These are phyloP conservation scores for Mycena sp. DNA, from an alignment of 1,284 basidiomycete species.

Conservation along the genomic window DNA sequence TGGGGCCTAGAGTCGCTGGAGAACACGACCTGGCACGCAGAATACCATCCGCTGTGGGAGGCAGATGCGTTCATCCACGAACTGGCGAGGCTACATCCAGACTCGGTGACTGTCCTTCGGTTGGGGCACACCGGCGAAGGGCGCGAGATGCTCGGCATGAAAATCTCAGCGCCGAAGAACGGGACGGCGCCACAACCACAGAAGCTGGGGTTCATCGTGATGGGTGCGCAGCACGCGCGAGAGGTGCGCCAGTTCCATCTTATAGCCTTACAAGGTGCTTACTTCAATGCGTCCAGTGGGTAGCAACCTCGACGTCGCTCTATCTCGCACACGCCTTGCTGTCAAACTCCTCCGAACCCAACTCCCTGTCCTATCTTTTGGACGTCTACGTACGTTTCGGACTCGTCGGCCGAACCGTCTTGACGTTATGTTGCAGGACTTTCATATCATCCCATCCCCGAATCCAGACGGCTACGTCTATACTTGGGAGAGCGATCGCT, in stretches of 20 bases:
- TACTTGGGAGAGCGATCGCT: conserved; percentile 72
- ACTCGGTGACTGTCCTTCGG: conserved; percentile 49
- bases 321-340: conserved; percentile 80
- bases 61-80: conserved; percentile 61
- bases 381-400: conserved; percentile 56
- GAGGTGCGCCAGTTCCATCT: conserved; percentile 58
- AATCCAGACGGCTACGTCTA: conserved; percentile 89
- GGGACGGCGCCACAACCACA: conserved; percentile 34
- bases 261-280: conserved; percentile 19
- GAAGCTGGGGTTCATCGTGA: conserved; percentile 71
- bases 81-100: conserved; percentile 53
- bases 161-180: conserved; percentile 48
- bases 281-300: conserved; percentile 68
- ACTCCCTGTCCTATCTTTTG: conserved; percentile 61
- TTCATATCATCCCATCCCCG: conserved; percentile 81
- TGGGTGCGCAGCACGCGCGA: conserved; percentile 82
- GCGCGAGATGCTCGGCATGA: conserved; percentile 62
- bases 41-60: conserved; percentile 64
- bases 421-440: conserved; percentile 55
- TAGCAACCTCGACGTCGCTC: conserved; percentile 77
- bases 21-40: conserved; percentile 58
- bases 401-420: neutral
- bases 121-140: conserved; percentile 65
- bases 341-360: conserved; percentile 55
- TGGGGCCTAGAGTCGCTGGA: conserved; percentile 46